phyloP scores from a whole-genome alignment of 2,329 filamentous ascomycete species.

The Scolecobasidium constrictum region DNA sequence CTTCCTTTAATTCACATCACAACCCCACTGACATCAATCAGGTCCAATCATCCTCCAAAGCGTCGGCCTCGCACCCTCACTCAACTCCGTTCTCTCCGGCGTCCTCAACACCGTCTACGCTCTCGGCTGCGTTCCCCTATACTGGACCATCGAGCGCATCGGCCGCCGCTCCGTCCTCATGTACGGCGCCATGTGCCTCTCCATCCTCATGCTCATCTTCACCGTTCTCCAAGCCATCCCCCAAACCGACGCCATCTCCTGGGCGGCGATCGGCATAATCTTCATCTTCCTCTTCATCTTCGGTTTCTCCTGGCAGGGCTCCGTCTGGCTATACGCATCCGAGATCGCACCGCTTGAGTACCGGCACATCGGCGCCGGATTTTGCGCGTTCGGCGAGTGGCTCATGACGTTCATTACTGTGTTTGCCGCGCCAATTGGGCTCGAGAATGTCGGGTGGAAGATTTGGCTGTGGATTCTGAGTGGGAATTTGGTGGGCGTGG shows the following conservation, averaged over 20 bases:
- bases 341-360: conserved; percentile 11
- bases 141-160: conserved; percentile 20
- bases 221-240: conserved; percentile 7
- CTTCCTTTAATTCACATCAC: conserved; percentile 12
- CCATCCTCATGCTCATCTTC: conserved; percentile 12
- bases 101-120: conserved; percentile 19
- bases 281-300: conserved; percentile 14
- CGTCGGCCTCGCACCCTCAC: conserved; percentile 16
- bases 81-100: conserved; percentile 17
- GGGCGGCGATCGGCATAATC: conserved; percentile 14
- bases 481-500: too few relatives aligned
- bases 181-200: too few relatives aligned
- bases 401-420: too few relatives aligned
- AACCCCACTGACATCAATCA: conserved; percentile 11
- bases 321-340: conserved; percentile 13
- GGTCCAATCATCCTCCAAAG: conserved; percentile 20
- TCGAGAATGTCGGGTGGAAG: too few relatives aligned
- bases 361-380: not conserved
- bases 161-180: conserved; percentile 21
- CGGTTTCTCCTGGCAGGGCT: too few relatives aligned
- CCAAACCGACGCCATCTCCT: conserved; percentile 8
- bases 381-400: too few relatives aligned
- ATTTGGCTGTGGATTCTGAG: too few relatives aligned
- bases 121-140: conserved; percentile 17
- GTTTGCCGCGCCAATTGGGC: too few relatives aligned